Evolutionary conservation across 129 eudicot species (phyloP).

Genomic region (Smallanthus sonchifolius): DNA sequence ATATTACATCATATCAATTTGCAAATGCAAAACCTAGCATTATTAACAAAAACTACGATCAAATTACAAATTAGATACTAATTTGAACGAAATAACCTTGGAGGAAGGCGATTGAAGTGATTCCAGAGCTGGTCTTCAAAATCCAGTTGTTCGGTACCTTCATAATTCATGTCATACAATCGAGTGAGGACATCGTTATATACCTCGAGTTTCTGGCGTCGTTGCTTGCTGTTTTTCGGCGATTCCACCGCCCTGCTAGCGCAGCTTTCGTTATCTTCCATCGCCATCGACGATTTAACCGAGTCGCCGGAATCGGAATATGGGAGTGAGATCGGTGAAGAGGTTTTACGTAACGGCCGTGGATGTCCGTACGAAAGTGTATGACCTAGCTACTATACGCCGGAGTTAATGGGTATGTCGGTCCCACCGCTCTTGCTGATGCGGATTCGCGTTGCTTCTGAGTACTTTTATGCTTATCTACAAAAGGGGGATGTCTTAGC

Average conservation of each 20-base stretch:
- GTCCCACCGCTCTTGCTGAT: constrained; percentile 16
- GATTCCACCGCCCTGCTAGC: constrained; percentile 58
- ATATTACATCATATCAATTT: too few relatives aligned
- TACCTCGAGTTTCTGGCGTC: constrained; percentile 45
- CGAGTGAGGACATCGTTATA: constrained; percentile 52
- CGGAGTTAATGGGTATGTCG: neutral
- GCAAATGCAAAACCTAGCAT: neutral
- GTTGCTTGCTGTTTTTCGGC: constrained; percentile 37
- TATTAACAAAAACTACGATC: neutral
- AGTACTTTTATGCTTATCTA: constrained; percentile 26
- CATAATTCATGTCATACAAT: constrained; percentile 44
- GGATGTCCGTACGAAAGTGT: constrained; percentile 16
- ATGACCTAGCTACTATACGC: constrained; percentile 9
- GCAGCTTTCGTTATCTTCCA: constrained; percentile 69
- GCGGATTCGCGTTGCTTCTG: constrained; percentile 23
- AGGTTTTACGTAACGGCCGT: neutral
- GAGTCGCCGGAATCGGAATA: constrained; percentile 2
- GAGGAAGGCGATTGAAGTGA: constrained; percentile 78
- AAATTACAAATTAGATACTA: neutral
- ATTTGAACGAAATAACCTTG: constrained; percentile 29
- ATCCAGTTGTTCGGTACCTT: constrained; percentile 42
- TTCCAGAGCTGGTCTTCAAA: constrained; percentile 70
- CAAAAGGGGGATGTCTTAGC: neutral
- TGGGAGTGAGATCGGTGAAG: constrained; percentile 7
- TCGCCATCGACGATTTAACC: constrained; percentile 33